Percentiles rank a stretch among this genome's conserved stretches.
These are phyloP conservation scores for Chlorella sp. DNA, from an alignment of 139 green algal species.

Conservation along the genomic window DNA sequence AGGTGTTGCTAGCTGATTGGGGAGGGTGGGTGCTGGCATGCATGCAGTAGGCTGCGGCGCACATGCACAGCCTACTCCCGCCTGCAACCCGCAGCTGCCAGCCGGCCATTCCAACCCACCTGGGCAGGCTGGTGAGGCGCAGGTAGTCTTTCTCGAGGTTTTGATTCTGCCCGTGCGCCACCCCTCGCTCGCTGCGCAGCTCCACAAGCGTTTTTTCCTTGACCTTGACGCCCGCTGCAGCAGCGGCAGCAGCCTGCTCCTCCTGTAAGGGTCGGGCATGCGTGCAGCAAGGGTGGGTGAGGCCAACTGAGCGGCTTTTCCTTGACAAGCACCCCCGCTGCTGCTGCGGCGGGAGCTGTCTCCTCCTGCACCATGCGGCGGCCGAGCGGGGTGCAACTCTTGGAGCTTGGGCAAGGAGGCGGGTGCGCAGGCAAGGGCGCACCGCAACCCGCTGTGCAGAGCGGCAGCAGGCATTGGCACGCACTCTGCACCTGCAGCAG, in stretches of 20 bases:
- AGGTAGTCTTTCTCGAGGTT: conserved; percentile 65
- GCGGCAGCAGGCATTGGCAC: no score
- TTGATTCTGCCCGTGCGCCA: conserved; percentile 31
- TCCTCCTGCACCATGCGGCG: no score
- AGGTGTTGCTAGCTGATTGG: not conserved
- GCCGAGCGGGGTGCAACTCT: no score
- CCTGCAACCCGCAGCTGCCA: no score
- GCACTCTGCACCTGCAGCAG: no score
- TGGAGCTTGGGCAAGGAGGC: no score
- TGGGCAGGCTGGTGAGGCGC: conserved; percentile 59
- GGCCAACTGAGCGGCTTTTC: no score
- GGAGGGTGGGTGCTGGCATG: not conserved
- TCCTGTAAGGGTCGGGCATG: not conserved
- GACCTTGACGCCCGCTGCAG: not conserved
- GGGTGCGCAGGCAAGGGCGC: no score
- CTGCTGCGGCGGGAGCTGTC: not conserved
- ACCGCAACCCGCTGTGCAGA: no score
- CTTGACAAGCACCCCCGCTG: no score
- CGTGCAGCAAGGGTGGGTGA: not conserved
- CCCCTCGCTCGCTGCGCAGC: conserved; percentile 5
- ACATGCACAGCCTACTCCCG: no score
- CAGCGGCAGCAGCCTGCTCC: conserved; percentile 18
- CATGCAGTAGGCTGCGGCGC: not conserved
- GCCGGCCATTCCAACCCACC: not conserved
- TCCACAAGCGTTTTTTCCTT: conserved; percentile 12